These are phyloP conservation scores for Boletus sp. DNA, from an alignment of 1,284 basidiomycete genomes.

Conservation along the genomic window DNA sequence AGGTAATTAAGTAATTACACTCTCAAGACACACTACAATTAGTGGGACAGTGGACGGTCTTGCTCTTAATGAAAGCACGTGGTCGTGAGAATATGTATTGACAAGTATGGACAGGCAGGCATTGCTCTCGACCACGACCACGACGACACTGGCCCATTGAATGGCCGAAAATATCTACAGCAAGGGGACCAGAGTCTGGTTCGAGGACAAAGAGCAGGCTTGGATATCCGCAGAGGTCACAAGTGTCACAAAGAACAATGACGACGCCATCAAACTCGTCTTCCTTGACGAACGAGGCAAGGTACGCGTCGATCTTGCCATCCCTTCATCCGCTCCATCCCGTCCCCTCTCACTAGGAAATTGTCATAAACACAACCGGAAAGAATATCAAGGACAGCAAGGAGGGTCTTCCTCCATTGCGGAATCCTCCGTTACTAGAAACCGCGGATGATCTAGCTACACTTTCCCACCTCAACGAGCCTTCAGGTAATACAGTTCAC, in stretches of 20 bases:
- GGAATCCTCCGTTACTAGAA: constrained; percentile 95
- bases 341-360: constrained; percentile 52
- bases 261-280: constrained; percentile 71
- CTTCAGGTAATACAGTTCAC: constrained; percentile 64
- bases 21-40: too few species aligned
- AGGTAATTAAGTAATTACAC: too few species aligned
- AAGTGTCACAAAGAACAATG: constrained; percentile 54
- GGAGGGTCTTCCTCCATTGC: constrained; percentile 82
- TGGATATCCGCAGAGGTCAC: constrained; percentile 89
- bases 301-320: constrained; percentile 42
- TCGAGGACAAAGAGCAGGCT: constrained; percentile 87
- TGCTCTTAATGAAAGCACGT: too few species aligned
- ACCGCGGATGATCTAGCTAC: constrained; percentile 97
- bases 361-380: constrained; percentile 69
- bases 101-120: too few species aligned
- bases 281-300: constrained; percentile 86
- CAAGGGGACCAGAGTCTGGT: constrained; percentile 84
- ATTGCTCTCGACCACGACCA: constrained; percentile 18
- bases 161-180: constrained; percentile 87
- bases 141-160: constrained; percentile 26
- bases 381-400: constrained; percentile 74
- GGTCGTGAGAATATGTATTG: constrained; percentile 17
- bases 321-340: constrained; percentile 11
- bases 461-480: constrained; percentile 96
- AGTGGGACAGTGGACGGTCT: too few species aligned